phyloP scores from a whole-genome alignment of 1,139 yeast genomes.

The Pneumocystis oryctolagi region DNA sequence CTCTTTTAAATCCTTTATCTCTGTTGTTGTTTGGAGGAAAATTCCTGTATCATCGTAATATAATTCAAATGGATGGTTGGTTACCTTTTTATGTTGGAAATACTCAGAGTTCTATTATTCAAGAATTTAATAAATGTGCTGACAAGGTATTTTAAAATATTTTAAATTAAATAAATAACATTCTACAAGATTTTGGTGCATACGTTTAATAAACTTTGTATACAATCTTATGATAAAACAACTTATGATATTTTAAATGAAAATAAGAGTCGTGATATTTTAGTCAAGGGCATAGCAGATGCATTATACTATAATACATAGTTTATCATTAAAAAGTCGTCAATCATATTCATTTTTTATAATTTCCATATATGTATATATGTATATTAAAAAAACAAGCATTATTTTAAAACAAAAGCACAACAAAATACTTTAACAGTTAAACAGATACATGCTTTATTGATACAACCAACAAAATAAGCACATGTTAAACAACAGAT shows the following conservation, averaged over 20 bases:
- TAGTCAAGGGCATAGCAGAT: neutral
- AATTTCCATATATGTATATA: neutral
- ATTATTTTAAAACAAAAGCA: neutral
- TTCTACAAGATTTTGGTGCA: neutral
- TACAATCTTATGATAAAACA: neutral
- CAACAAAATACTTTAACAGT: neutral
- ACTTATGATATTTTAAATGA: neutral
- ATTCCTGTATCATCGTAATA: neutral
- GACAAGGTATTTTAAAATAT: neutral
- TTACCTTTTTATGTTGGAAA: neutral
- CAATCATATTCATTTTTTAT: neutral
- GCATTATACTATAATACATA: neutral
- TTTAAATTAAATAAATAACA: neutral
- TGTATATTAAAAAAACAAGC: neutral
- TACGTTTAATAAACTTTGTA: neutral
- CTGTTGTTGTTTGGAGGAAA: slow-evolving; percentile 1
- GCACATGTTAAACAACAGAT: neutral
- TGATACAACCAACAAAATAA: neutral
- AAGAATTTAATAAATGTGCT: neutral
- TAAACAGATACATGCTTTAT: neutral
- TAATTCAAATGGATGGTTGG: neutral
- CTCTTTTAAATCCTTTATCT: neutral
- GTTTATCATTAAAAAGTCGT: neutral
- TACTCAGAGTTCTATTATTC: neutral
- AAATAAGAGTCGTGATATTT: neutral